Conservation (phyloP, 306 rosid species). For the Medicago arabica region DNA sequence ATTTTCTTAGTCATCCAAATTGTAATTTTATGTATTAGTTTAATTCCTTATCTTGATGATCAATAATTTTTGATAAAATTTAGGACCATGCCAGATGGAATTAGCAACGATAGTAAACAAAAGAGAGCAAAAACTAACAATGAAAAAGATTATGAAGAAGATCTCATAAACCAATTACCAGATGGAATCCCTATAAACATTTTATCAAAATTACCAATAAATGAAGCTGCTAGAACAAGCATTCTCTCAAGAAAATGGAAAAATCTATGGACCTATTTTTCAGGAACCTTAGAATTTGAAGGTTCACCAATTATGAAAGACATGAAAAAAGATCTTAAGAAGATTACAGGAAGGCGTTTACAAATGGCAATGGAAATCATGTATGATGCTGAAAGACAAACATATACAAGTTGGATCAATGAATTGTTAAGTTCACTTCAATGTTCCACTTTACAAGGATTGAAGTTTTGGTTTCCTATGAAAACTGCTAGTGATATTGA, state of each 20-base stretch:
- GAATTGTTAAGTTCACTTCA: slow-evolving; percentile 39
- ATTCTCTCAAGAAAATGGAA: slow-evolving; percentile 52
- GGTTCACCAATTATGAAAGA: slow-evolving; percentile 51
- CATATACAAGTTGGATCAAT: slow-evolving; percentile 49
- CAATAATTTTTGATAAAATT: slow-evolving; percentile 24
- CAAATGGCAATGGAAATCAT: slow-evolving; percentile 48
- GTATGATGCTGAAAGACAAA: slow-evolving; percentile 48
- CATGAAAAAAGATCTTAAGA: slow-evolving; percentile 34
- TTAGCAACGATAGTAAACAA: slow-evolving; percentile 29
- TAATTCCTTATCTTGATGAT: slow-evolving; percentile 16
- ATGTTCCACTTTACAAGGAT: slow-evolving; percentile 39
- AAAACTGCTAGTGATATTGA: slow-evolving; percentile 34
- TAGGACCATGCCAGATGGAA: slow-evolving; percentile 37
- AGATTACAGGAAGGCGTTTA: slow-evolving; percentile 24
- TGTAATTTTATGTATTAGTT: background rate
- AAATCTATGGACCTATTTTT: slow-evolving; percentile 37
- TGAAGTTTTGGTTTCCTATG: slow-evolving; percentile 48
- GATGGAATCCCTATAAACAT: slow-evolving; percentile 45
- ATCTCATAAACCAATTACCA: slow-evolving; percentile 47
- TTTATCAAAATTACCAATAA: slow-evolving; percentile 44
- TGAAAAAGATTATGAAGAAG: slow-evolving; percentile 36
- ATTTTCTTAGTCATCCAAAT: background rate
- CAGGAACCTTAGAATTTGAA: slow-evolving; percentile 44
- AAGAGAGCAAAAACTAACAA: slow-evolving; percentile 36
- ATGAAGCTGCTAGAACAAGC: slow-evolving; percentile 48